Evolutionary conservation across 495 filamentous ascomycete genomes (phyloP).

Genomic region (Penicillium dipodomyicola): DNA sequence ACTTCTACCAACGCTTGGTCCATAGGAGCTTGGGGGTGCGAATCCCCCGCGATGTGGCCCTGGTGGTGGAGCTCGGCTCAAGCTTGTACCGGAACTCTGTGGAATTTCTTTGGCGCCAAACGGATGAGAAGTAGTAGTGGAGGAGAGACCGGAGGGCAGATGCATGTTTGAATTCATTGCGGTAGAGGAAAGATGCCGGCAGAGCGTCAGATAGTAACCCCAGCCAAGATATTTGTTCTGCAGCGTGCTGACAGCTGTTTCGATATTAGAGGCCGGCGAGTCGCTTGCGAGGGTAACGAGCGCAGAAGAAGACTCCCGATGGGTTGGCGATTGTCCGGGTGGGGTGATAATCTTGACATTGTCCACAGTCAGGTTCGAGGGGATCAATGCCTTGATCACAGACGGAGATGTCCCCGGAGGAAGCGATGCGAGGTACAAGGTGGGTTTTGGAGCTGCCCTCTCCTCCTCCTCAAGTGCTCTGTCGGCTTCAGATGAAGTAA

Average conservation of each 20-base stretch:
- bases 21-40: slow-evolving; percentile 76
- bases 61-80: slow-evolving; percentile 58
- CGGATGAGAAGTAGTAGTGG: slow-evolving; percentile 58
- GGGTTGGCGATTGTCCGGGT: slow-evolving; percentile 53
- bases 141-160: slow-evolving; percentile 48
- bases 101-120: slow-evolving; percentile 81
- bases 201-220: slow-evolving; percentile 78
- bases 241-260: slow-evolving; percentile 69
- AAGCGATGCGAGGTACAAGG: slow-evolving; percentile 66
- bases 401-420: slow-evolving; percentile 67
- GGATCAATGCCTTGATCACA: slow-evolving; percentile 71
- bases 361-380: slow-evolving; percentile 67
- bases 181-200: slow-evolving; percentile 81
- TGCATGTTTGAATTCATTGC: slow-evolving; percentile 59
- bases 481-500: slow-evolving; percentile 44
- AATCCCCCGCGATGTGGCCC: slow-evolving; percentile 68
- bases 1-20: slow-evolving; percentile 37
- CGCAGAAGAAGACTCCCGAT: slow-evolving; percentile 75
- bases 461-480: slow-evolving; percentile 56
- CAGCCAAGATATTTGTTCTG: slow-evolving; percentile 86
- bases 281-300: slow-evolving; percentile 85
- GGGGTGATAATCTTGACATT: slow-evolving; percentile 71
- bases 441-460: slow-evolving; percentile 79
- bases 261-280: slow-evolving; percentile 81
- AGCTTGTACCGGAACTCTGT: slow-evolving; percentile 35